Conservation (phyloP, 768 basidiomycete species). For the Kwoniella sp. region DNA sequence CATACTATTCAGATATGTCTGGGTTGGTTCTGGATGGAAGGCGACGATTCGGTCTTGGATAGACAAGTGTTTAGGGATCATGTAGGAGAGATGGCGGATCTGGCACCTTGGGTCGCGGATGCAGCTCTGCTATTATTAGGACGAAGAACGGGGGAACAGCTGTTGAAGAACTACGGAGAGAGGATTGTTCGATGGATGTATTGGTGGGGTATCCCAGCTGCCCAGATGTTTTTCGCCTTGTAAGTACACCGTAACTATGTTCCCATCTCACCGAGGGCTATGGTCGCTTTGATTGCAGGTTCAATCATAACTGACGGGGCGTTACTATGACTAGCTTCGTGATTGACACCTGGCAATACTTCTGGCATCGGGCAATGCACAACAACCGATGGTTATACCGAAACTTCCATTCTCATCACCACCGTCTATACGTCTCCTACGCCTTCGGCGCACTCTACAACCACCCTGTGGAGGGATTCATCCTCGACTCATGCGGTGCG, state of each 20-base stretch:
- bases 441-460: conserved; percentile 97
- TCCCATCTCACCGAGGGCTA: too few relatives aligned
- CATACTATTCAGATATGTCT: conserved; percentile 79
- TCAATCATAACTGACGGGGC: neutral
- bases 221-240: conserved; percentile 78
- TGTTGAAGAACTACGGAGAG: conserved; percentile 58
- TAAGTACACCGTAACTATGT: too few relatives aligned
- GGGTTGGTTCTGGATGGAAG: conserved; percentile 69
- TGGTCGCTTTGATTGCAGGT: too few relatives aligned
- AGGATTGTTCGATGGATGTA: conserved; percentile 68
- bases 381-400: conserved; percentile 85
- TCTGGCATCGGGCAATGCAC: conserved; percentile 90
- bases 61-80: conserved; percentile 52
- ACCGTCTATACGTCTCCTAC: conserved; percentile 93
- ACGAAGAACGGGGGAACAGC: conserved; percentile 54
- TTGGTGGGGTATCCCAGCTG: conserved; percentile 86
- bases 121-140: conserved; percentile 59
- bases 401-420: conserved; percentile 89
- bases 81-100: conserved; percentile 40
- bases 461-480: conserved; percentile 90
- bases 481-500: conserved; percentile 82
- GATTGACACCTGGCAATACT: conserved; percentile 98
- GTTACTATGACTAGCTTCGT: too few relatives aligned
- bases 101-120: conserved; percentile 57
- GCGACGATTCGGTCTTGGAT: conserved; percentile 52